Evolutionary conservation across 2,329 filamentous ascomycete species (phyloP), one percentile per base, ranked within the genome.

Genomic region (Aspergillus vadensis): DNA sequence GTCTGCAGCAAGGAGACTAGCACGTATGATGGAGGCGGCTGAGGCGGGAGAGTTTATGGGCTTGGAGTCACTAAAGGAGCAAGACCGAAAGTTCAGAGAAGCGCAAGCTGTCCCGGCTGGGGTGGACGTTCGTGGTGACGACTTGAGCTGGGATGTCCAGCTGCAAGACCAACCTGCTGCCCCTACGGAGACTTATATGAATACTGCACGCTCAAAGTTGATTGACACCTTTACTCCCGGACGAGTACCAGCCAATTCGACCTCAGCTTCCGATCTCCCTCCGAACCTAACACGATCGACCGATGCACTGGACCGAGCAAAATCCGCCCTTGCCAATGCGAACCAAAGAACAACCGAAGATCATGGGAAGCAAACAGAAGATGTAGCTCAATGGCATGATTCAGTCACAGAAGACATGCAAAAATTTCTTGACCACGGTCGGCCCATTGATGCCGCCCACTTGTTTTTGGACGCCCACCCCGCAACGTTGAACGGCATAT

Each of bases 31-130:
- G 63, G 77, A 78, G 50, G 76, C 77, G 3, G 78, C 79, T 2
- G 79, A 80, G 60, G 74, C 75, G 2, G 78, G 77, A 1, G 76
- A 80, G 21, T 79, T 79, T 44, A 70, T 74, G 58, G 75, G 77
- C 0, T 52, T 79, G 50, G 74, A 73, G 9, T 75, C 75, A 19
- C 66, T 75, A 64, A 76, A 74, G 49, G 59, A 69, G 58, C 65
- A 70, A 56, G 67, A 70, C 41, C 54, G 60, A 30, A 64, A 48
- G 49, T 59, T 60, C 47, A 63, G 62, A 52, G 64, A 63, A 25
- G 51, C 61, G 36, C 55, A 62, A 21, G 23, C 55, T 30, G 43
- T 43, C 43, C 43, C 58, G 14, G 53, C 47, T 17, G 49, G 60
- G 36, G 21, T 19, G 30, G 39, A 52, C 27, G 43, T 38, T 6